phyloP scores from a whole-genome alignment of 148 eudicot genomes.

The Hydrangea macrophylla region DNA sequence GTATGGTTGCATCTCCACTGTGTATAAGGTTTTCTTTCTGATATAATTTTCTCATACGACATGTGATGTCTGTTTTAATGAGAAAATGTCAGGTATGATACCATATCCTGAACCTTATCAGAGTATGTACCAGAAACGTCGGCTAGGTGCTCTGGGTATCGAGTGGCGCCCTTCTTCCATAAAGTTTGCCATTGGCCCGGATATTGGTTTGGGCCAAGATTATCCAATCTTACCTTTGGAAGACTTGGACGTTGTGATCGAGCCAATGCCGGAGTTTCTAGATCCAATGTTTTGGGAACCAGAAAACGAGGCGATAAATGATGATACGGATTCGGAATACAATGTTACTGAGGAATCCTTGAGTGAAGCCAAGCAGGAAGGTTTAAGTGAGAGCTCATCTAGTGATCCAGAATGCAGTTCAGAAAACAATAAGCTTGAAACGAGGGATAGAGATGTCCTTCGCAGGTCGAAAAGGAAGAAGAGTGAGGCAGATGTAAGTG shows the following conservation, averaged over 20 bases:
- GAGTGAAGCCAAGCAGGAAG: constrained; percentile 61
- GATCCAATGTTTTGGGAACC: constrained; percentile 81
- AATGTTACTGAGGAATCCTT: constrained; percentile 60
- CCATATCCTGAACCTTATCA: constrained; percentile 97
- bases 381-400: constrained; percentile 45
- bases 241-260: constrained; percentile 70
- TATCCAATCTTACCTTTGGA: constrained; percentile 67
- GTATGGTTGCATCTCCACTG: constrained; percentile 38
- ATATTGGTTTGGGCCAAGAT: constrained; percentile 72
- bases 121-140: constrained; percentile 76
- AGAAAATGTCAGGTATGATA: constrained; percentile 64
- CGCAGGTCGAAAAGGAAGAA: constrained; percentile 82
- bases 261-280: constrained; percentile 66
- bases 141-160: constrained; percentile 75
- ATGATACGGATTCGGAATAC: constrained; percentile 86
- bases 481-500: constrained; percentile 48
- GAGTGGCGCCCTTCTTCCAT: constrained; percentile 86
- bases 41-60: constrained; percentile 1
- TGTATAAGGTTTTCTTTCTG: neutral
- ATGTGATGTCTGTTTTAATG: constrained; percentile 7
- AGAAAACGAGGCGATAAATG: constrained; percentile 66
- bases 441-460: constrained; percentile 37
- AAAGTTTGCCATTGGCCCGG: constrained; percentile 69
- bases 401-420: constrained; percentile 64
- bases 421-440: constrained; percentile 44